Base-by-base conservation (phyloP, 306 rosid species). In the Pyrus pyrifolia region DNA sequence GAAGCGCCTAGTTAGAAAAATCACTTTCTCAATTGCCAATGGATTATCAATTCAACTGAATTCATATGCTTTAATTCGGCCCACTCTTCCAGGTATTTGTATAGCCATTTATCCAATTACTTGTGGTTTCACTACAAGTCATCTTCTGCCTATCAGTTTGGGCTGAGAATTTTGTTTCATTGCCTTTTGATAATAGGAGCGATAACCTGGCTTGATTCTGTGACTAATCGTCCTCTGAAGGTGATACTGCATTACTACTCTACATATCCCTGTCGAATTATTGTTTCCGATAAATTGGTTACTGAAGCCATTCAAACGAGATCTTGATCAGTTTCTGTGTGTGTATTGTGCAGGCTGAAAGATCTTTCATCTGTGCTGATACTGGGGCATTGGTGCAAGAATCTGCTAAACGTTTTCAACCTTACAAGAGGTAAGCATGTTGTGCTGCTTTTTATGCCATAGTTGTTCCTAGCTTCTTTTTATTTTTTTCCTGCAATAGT, bases 181-280 rank as follows among this genome's bases (percentile, higher is more conserved):
- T 68, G 46, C 67, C 77, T 75, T 80, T 75, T 76, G 71, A 77
- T 19, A 83, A 55, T 74, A 95, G 98, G 98, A 83, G 78, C 91
- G 68, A 90, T 89, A 67, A 79, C 96, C 71, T 95, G 98, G 98
- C 93, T 95, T 75, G 96, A 95, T 85, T 95, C 98, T 46, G 86
- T 90, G 78, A 90, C 96, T 31, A 95, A 95, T 83, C 85, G 58
- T 71, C 96, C 98, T 76, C 81, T 95, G 78, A 95, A 95, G 98
- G 98, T 92, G 78, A 88, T 71, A 22, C 38, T 42, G 44, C 9
- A 75, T 55, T 66, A 78, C 29, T 67, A 45, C 38, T 74, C 58
- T 42, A 13, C 31, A 21, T 64, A 8, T 57, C 51, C 19, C 22
- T 72, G 51, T 35, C 23, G 22, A 5, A 6, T 73, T 67, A 52